Base-by-base conservation (phyloP, 768 basidiomycete species). In the Leccinum longicurvipes region DNA sequence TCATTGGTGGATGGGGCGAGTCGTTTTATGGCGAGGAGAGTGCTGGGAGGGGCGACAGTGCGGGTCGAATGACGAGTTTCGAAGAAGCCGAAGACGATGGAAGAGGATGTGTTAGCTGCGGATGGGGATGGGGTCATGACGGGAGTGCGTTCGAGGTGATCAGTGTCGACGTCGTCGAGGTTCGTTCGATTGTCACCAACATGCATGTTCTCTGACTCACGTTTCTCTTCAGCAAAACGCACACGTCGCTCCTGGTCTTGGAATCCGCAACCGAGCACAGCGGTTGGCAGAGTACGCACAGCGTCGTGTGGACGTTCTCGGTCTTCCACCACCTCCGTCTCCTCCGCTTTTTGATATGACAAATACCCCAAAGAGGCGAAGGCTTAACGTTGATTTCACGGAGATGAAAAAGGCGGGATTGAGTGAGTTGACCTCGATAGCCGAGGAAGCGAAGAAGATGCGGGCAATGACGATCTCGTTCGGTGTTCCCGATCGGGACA, bases 111-210 rank as follows among this genome's bases (percentile, higher is more conserved):
- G 73, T 79, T n/a, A 87, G 86, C 68, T 84, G 82, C 9, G 82
- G 82, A 0, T 89, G 89, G 89, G 87, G 88, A n/a, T 82, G 80
- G 60, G 83, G 85, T 2, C 89, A 90, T 59, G 88, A 89, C 58
- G 89, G 89, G 24, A 83, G 85, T 62, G 87, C 84, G 24, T 79
- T 89, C 62, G 89, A 89, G 73, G 79, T 91, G 51, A 68, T 90
- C 17, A 76, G 74, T 24, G 86, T 82, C 17, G 77, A 82, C 60
- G 84, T 87, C 65, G 78, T 83, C 47, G 75, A 83, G 77, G 89
- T 89, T 59, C 32, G 82, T 70, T 53, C 58, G 45, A 15, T 49
- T 51, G 29, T 56, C 17, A 41, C n/a, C 24, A 15, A 47, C 47
- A 31, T 23, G 41, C 47, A 31, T 23, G 41, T 34, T 21, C 19